A percentile compares a stretch with the other conserved stretches of the same genome.
phyloP scores from a whole-genome alignment of 345 rosid species.

The Geranium rotundifolium region DNA sequence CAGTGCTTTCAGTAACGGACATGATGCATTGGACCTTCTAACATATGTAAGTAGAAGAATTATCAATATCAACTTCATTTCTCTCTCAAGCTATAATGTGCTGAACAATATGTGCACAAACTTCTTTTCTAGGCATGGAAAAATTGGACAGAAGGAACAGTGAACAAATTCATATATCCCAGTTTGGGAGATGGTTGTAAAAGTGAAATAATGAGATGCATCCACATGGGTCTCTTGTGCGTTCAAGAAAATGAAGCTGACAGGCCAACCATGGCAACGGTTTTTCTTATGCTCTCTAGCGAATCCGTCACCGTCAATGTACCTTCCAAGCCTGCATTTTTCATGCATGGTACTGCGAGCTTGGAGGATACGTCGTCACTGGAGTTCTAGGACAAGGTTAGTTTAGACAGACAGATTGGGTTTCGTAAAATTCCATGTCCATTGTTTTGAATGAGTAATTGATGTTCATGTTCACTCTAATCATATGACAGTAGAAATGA shows the following conservation, averaged over 20 bases:
- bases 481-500: too few species aligned
- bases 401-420: too few species aligned
- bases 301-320: conserved; percentile 8
- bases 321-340: conserved; percentile 20
- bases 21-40: conserved; percentile 2
- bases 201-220: conserved; percentile 12
- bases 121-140: conserved; percentile 18
- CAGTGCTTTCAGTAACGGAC: not conserved
- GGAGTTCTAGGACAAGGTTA: too few species aligned
- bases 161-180: not conserved
- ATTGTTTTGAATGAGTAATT: too few species aligned
- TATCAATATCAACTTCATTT: not conserved
- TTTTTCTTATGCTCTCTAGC: conserved; percentile 20
- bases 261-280: conserved; percentile 24
- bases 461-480: too few species aligned
- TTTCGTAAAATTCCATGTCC: too few species aligned
- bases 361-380: too few species aligned
- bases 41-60: conserved; percentile 9
- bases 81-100: not conserved
- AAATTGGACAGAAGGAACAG: conserved; percentile 13
- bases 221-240: conserved; percentile 22
- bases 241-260: conserved; percentile 17
- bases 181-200: not conserved
- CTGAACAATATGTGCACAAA: not conserved
- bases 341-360: not conserved